Evolutionary conservation across 768 basidiomycete species (phyloP).

Genomic region (Leccinum broughii): DNA sequence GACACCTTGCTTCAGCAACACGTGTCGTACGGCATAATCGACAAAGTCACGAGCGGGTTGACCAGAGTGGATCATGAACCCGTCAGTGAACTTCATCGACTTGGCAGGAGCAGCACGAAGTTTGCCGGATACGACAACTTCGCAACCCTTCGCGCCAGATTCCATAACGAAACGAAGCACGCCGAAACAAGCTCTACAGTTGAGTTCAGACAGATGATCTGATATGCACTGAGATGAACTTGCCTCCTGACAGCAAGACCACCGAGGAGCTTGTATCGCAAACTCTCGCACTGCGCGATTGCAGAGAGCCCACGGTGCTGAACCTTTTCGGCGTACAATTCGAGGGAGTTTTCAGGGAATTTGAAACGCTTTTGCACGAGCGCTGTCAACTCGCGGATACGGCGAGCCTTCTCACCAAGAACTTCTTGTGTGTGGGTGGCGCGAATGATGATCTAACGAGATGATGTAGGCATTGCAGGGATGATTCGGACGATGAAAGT

Average conservation of each 20-base stretch:
- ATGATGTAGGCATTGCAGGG: constrained; percentile 2
- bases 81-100: constrained; percentile 99
- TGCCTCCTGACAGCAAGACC: constrained; percentile 98
- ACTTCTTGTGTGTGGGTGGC: constrained; percentile 99
- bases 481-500: constrained; percentile 10
- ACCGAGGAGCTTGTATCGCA: constrained; percentile 98
- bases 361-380: constrained; percentile 99
- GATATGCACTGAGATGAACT: constrained; percentile 25
- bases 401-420: constrained; percentile 98
- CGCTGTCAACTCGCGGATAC: constrained; percentile 97
- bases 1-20: constrained; percentile 97
- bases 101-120: constrained; percentile 99
- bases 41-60: constrained; percentile 97
- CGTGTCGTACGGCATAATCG: constrained; percentile 96
- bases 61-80: constrained; percentile 99
- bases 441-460: constrained; percentile 90
- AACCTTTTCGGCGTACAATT: constrained; percentile 99
- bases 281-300: constrained; percentile 96
- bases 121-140: constrained; percentile 99
- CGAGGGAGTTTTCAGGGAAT: constrained; percentile 98
- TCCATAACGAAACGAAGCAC: constrained; percentile 99
- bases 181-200: constrained; percentile 90
- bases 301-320: constrained; percentile 97
- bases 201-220: neutral
- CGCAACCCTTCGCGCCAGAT: constrained; percentile 98